Evolutionary conservation across 805 yeast species (phyloP).

Genomic region (Debaryomyces hansenii): DNA sequence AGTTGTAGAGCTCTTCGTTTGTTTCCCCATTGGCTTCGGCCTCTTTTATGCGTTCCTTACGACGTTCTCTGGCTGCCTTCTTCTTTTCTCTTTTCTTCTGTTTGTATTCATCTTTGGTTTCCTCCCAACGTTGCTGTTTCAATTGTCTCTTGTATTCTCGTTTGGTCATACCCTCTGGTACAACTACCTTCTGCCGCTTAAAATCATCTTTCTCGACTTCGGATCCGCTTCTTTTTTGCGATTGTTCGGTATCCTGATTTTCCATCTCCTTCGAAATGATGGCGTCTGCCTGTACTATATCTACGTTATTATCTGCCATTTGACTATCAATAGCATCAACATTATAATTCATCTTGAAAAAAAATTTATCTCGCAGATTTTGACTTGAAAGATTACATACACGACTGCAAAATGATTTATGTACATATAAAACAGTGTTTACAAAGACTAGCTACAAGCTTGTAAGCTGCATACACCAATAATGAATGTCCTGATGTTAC

Average conservation of each 20-base stretch:
- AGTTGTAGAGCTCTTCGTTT: constrained; percentile 30
- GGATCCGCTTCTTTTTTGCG: not conserved
- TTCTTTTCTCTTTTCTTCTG: constrained; percentile 57
- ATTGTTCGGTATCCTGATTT: not conserved
- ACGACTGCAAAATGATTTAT: too few species aligned
- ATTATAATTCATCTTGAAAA: not conserved
- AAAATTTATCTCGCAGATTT: not conserved
- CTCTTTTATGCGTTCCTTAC: constrained; percentile 14
- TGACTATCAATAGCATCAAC: not conserved
- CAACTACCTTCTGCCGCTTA: constrained; percentile 7
- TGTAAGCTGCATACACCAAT: too few species aligned
- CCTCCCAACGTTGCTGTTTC: constrained; percentile 59
- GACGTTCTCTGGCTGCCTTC: constrained; percentile 32
- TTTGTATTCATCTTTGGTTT: constrained; percentile 59
- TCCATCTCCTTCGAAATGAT: not conserved
- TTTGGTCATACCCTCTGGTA: constrained; percentile 88
- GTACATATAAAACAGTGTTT: too few species aligned
- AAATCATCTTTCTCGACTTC: not conserved
- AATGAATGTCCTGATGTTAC: too few species aligned
- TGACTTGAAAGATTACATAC: too few species aligned
- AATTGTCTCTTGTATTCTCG: constrained; percentile 78
- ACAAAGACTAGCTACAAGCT: too few species aligned
- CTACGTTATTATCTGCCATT: not conserved
- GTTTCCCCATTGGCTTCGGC: constrained; percentile 13
- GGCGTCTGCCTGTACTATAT: not conserved